Percentiles rank a stretch among this genome's conserved stretches.
Conservation (phyloP, 1,139 yeast species). For the Fermentozyma sake region DNA sequence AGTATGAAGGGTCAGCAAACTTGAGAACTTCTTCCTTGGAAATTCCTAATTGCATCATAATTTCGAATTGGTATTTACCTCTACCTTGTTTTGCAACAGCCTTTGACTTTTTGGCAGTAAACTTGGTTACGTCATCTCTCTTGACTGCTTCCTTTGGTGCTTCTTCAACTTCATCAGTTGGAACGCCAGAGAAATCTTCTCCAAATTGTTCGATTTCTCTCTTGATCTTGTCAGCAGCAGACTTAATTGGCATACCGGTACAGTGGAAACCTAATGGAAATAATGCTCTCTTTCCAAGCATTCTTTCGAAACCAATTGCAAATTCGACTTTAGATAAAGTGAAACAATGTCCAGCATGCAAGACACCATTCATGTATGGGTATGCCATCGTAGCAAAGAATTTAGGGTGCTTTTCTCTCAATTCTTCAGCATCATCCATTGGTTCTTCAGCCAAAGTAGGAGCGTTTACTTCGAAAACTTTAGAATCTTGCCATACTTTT, state of each 20-base stretch:
- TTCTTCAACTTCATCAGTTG: slow-evolving; percentile 50
- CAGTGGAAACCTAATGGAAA: slow-evolving; percentile 99
- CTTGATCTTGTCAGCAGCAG: slow-evolving; percentile 92
- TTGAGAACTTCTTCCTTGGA: slow-evolving; percentile 75
- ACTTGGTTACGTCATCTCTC: slow-evolving; percentile 80
- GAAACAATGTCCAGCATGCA: slow-evolving; percentile 97
- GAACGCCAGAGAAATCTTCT: slow-evolving; percentile 66
- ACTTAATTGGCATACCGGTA: slow-evolving; percentile 98
- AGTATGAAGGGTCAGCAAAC: slow-evolving; percentile 84
- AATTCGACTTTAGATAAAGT: slow-evolving; percentile 94
- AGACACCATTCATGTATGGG: slow-evolving; percentile 98
- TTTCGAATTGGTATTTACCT: slow-evolving; percentile 92
- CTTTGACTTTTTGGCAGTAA: slow-evolving; percentile 86
- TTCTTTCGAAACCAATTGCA: slow-evolving; percentile 89
- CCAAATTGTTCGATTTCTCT: slow-evolving; percentile 94
- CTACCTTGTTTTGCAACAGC: slow-evolving; percentile 92
- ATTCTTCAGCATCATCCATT: slow-evolving; percentile 58
- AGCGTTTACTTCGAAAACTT: slow-evolving; percentile 81
- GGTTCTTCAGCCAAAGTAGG: slow-evolving; percentile 68
- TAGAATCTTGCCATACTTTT: slow-evolving; percentile 79
- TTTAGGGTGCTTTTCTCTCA: slow-evolving; percentile 80
- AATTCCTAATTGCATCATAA: slow-evolving; percentile 91
- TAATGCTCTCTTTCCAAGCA: slow-evolving; percentile 87
- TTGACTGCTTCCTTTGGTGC: slow-evolving; percentile 32
- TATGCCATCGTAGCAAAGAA: slow-evolving; percentile 93